Evolutionary conservation across 768 basidiomycete species (phyloP).

Genomic region (Lactifluus rugatus): DNA sequence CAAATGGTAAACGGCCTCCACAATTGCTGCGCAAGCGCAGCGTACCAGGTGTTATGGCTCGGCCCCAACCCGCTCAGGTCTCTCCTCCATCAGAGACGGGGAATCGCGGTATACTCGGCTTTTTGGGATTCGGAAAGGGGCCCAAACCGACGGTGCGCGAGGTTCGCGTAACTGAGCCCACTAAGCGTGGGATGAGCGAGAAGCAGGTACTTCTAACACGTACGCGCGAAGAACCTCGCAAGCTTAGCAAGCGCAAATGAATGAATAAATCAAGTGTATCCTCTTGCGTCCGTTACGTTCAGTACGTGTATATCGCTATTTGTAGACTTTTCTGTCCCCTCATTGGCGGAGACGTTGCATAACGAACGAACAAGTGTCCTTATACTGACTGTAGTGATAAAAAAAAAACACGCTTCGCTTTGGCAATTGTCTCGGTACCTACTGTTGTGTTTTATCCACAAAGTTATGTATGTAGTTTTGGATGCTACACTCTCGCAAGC

Average conservation of each 20-base stretch:
- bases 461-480: conserved; percentile 4
- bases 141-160: conserved; percentile 12
- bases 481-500: background rate
- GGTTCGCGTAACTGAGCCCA: conserved; percentile 7
- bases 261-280: background rate
- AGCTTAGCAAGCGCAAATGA: conserved; percentile 13
- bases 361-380: background rate
- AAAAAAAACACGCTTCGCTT: background rate
- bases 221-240: background rate
- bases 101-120: conserved; percentile 10
- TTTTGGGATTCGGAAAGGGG: conserved; percentile 19
- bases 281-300: background rate
- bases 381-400: background rate
- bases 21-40: conserved; percentile 25
- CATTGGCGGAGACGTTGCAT: background rate
- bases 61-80: background rate
- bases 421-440: background rate
- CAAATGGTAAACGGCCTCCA: conserved; percentile 9
- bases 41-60: background rate
- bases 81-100: conserved; percentile 7
- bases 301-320: background rate
- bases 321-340: background rate
- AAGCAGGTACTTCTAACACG: background rate
- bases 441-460: conserved; percentile 3
- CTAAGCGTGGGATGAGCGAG: background rate